Percentiles rank a stretch among this genome's conserved stretches.
These are phyloP conservation scores for Fusarium sp. DNA, from an alignment of 2,329 filamentous ascomycete genomes.

Conservation along the genomic window DNA sequence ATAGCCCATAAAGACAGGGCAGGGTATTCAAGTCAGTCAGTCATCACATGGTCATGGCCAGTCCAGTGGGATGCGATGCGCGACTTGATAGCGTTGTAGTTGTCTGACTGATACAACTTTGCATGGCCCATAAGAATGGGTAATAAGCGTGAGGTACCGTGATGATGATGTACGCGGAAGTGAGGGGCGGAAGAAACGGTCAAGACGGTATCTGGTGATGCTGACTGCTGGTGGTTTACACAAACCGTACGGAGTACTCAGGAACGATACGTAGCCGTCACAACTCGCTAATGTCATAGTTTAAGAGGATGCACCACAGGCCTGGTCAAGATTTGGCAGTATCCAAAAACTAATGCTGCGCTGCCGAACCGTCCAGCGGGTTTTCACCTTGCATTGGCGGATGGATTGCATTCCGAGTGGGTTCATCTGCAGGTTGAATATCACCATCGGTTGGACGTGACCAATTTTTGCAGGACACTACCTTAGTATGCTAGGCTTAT, in stretches of 20 bases:
- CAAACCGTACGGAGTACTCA: not conserved
- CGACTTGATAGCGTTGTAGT: conserved; percentile 30
- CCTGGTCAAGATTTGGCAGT: conserved; percentile 20
- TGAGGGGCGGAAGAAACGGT: conserved; percentile 20
- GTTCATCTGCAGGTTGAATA: conserved; percentile 25
- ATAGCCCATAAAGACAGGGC: conserved; percentile 17
- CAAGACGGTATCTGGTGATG: conserved; percentile 22
- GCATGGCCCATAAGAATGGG: conserved; percentile 11
- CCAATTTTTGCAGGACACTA: conserved; percentile 23
- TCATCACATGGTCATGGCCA: conserved; percentile 38
- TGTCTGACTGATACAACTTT: conserved; percentile 29
- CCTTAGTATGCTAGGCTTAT: conserved; percentile 31
- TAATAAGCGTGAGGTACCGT: conserved; percentile 5
- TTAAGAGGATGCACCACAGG: conserved; percentile 29
- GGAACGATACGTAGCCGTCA: not conserved
- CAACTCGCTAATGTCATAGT: conserved; percentile 7
- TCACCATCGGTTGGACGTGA: conserved; percentile 34
- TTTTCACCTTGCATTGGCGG: conserved; percentile 29
- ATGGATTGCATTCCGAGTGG: conserved; percentile 25
- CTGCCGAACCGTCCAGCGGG: conserved; percentile 32
- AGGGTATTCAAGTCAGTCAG: conserved; percentile 8
- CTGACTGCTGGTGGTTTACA: conserved; percentile 30
- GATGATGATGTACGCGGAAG: conserved; percentile 12
- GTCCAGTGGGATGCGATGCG: conserved; percentile 26
- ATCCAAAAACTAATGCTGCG: conserved; percentile 26